phyloP scores from a whole-genome alignment of 148 eudicot genomes.

The Heliosperma pusillum region DNA sequence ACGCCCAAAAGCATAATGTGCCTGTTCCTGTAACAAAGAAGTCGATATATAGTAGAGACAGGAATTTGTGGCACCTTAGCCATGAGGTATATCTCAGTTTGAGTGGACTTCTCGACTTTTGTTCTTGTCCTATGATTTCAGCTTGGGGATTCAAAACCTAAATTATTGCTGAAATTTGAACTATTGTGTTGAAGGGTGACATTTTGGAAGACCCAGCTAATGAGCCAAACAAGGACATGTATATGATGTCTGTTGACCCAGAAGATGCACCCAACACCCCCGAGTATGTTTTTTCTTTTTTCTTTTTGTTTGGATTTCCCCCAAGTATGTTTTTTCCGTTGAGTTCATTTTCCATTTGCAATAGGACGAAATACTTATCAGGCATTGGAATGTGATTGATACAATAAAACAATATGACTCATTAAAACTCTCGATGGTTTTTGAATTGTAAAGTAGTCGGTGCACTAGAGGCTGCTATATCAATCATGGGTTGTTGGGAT shows the following conservation, averaged over 20 bases:
- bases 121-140: background rate
- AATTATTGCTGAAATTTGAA: background rate
- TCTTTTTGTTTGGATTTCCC: too few species aligned
- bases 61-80: conserved; percentile 92
- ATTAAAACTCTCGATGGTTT: too few species aligned
- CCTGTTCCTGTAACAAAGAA: conserved; percentile 94
- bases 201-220: conserved; percentile 87
- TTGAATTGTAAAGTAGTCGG: too few species aligned
- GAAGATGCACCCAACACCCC: conserved; percentile 85
- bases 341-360: too few species aligned
- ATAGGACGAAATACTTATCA: too few species aligned
- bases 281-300: conserved; percentile 37
- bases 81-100: conserved; percentile 59
- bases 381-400: too few species aligned
- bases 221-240: conserved; percentile 95
- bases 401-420: too few species aligned
- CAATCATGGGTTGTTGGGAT: too few species aligned
- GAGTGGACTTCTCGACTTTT: background rate
- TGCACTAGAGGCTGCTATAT: too few species aligned
- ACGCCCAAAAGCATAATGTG: conserved; percentile 82
- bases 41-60: conserved; percentile 91
- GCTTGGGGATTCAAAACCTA: background rate
- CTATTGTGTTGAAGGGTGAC: conserved; percentile 57
- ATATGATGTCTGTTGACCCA: conserved; percentile 87
- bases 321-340: conserved; percentile 2